Conservation (phyloP, 352 stramenopile genomes). For the Pythium sukuiense region DNA sequence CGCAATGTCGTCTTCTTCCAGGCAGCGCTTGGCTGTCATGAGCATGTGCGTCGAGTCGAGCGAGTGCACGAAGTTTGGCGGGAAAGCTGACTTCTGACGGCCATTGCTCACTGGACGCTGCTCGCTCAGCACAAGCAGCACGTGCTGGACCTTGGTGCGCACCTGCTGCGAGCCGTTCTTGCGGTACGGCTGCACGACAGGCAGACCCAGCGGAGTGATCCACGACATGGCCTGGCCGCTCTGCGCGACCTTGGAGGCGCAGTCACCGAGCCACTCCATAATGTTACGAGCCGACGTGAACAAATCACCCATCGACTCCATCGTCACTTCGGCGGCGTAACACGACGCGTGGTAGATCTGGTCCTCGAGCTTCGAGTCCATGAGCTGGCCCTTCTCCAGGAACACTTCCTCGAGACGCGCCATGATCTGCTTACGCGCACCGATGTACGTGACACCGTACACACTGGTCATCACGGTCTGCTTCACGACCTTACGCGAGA, state of each 20-base stretch:
- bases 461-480: slow-evolving; percentile 99
- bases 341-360: slow-evolving; percentile 85
- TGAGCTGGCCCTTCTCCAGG: slow-evolving; percentile 71
- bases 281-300: slow-evolving; percentile 96
- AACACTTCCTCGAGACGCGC: slow-evolving; percentile 94
- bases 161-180: slow-evolving; percentile 77
- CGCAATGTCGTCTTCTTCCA: slow-evolving; percentile 85
- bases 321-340: slow-evolving; percentile 95
- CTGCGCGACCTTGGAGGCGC: slow-evolving; percentile 64
- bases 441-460: slow-evolving; percentile 99
- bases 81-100: slow-evolving; percentile 96
- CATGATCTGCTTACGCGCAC: slow-evolving; percentile 98
- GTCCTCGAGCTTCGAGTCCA: slow-evolving; percentile 79
- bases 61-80: slow-evolving; percentile 99
- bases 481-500: slow-evolving; percentile 97
- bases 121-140: slow-evolving; percentile 83
- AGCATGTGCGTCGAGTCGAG: slow-evolving; percentile 99
- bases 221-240: slow-evolving; percentile 96
- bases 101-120: slow-evolving; percentile 59
- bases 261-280: slow-evolving; percentile 90
- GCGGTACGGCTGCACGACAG: slow-evolving; percentile 98
- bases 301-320: slow-evolving; percentile 96
- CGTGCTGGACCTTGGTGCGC: slow-evolving; percentile 86
- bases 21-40: slow-evolving; percentile 95
- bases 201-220: slow-evolving; percentile 98